Conservation (phyloP, 768 basidiomycete species). For the Suillus fuscotomentosus region DNA sequence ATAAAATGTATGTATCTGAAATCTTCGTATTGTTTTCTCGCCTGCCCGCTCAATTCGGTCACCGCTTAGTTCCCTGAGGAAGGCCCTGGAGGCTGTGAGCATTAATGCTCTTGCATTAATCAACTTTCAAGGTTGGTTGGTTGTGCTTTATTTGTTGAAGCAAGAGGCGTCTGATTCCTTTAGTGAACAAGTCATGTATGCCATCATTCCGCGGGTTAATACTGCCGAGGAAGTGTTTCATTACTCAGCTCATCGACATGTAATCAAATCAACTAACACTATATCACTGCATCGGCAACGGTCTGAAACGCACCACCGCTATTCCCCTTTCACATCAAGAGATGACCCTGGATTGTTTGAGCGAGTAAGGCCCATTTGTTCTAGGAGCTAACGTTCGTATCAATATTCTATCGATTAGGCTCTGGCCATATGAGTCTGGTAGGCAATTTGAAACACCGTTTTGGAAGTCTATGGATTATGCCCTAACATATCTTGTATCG, state of each 20-base stretch:
- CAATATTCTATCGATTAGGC: neutral
- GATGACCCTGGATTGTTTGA: slow-evolving; percentile 1
- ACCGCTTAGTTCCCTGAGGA: neutral
- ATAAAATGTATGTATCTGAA: neutral
- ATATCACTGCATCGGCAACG: neutral
- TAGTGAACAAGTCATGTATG: neutral
- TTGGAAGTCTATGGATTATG: neutral
- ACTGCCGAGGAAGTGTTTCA: neutral
- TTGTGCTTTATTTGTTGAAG: neutral
- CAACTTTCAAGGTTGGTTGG: neutral
- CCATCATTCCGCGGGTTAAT: slow-evolving; percentile 1
- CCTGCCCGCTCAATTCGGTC: neutral
- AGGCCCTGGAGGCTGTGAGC: neutral
- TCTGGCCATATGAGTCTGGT: neutral
- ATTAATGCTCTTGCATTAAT: neutral
- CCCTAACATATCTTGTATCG: slow-evolving; percentile 5
- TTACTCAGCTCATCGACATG: neutral
- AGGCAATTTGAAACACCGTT: slow-evolving; percentile 8
- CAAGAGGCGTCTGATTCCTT: neutral
- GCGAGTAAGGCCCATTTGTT: neutral
- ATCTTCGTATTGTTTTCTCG: neutral
- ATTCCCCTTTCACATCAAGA: neutral
- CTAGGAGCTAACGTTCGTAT: neutral
- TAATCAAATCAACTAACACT: neutral
- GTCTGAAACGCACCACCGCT: neutral